Evolutionary conservation across 768 basidiomycete species (phyloP), one percentile per base, ranked within the genome.

Genomic region (Porpolomopsis calyptriformis): DNA sequence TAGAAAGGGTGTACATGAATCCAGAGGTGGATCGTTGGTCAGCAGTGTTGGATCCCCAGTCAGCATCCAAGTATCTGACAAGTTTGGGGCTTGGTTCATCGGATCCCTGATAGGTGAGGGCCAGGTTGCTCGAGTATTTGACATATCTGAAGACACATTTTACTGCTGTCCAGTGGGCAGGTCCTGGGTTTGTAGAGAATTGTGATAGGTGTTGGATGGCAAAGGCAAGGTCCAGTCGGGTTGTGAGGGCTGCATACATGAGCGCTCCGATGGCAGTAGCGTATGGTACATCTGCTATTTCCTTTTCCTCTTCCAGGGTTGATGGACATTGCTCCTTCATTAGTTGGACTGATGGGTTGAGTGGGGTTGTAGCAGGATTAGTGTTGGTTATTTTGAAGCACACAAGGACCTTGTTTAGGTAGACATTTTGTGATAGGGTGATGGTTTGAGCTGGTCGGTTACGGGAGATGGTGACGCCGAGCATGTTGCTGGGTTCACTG

Each of bases 1-100:
- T 63, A 19, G 53, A 54, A 33, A 66, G 41, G 7, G 57, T 37
- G 48, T 62, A 67, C 0, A 54, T 50, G 46, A 63, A 66, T 1
- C 71, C 68, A 1, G 61, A 59, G 9, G 60, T 56, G 1, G 61
- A 59, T 12, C 51, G 31, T 14, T 60, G 47, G 41, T 58, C 53
- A 33, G 55, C 53, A 6, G 41, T 20, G 41, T 59, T 45, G 4
- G 42, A 49, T 2, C 49, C 62, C 54, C 54, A 62, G 43, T 65
- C 61, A 7, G 64, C 55, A 50, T 65, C 62, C 4, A 37, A 12
- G 19, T 38, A 51, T 9, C 45, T 27, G 10, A 40, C 20, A 4
- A 45, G 27, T 2, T 46, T 45, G 3, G 14, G 10, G 4, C 4
- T 19, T n/a, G n/a, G 18, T 31, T 34, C 9, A 2, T 23, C 10